Base-by-base conservation (phyloP, 768 basidiomycete genomes). In the Leccinum olivaceopallidum region DNA sequence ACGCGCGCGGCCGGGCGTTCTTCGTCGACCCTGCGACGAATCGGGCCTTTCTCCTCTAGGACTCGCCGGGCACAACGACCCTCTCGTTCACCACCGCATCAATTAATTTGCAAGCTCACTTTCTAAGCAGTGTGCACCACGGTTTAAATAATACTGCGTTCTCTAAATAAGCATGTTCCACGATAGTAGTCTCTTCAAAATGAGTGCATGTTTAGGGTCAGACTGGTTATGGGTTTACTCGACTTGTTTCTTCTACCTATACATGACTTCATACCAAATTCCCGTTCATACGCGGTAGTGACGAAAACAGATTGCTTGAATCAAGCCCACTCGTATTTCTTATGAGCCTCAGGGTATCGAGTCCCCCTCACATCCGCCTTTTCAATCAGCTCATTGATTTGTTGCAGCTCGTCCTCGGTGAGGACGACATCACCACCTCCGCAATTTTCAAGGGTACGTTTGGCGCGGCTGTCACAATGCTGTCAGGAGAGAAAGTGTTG, bases 371-470 rank as follows among this genome's bases (percentile, higher is more conserved):
- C 71, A 2, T 73, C 69, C 26, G 71, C 65, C 7, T 63, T 70
- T 22, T 75, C 69, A 1, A 83, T 65, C 26, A 78, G 65, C 22
- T 71, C 63, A 47, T 78, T 70, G 49, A 86, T 75, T 56, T 76
- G 76, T 56, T 67, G 63, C 30, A 78, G 37, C 49, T 85, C 84
- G 9, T 71, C 67, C 1, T 71, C 60, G 1, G 75, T 71, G 39
- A 86, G 72, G 49, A 64, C 68, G 30, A 85, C 67, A 32, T 80
- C 73, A 30, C 79, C 79, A 0, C 78, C 81, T 13, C 69, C 70
- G 32, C 77, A 69, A 53, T 83, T 82, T 64, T 85, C 81, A 42
- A 76, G 61, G 16, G 81, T 79, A 34, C 83, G 77, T 8, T 74
- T 69, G 34, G 68, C 71, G 42, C 75, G 68, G 30, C 72, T 78